Evolutionary conservation across 148 eudicot species (phyloP), one percentile per base, ranked within the genome.

Genomic region (Camellia lanceoleosa): DNA sequence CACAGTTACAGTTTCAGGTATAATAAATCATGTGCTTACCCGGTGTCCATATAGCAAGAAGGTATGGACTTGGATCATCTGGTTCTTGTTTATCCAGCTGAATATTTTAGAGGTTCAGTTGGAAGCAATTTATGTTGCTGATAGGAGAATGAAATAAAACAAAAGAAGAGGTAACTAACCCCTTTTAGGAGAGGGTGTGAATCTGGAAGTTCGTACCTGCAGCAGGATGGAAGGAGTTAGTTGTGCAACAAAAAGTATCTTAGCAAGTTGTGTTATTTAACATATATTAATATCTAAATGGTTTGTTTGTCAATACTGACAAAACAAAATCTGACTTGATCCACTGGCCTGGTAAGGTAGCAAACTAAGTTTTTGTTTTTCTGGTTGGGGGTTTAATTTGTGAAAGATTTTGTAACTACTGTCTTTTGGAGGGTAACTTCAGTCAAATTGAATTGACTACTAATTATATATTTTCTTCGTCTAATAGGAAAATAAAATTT

Each of bases 61-160:
- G 93, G 80, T 91, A 91, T 15, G 90, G 95, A 82, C 93, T 90
- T 67, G 91, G 95, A 81, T 91, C 95, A 88, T 91, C 95, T 59
- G 90, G 88, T 80, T 91, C 95, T 80, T 91, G 81, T 64, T 77
- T 82, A 56, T 91, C 93, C 79, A 90, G 20, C 95, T 91, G 87
- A 77, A 74, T 44, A 52, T 62, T n/a, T 41, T 49, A 68, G 69
- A 75, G 66, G 44, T 47, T 51, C 68, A 82, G 79, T 80, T 58
- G 69, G 60, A 60, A 13, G 11, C 30, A 49, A 75, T 19, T 15
- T 61, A 69, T 30, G 68, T 12, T 62, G 67, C 30, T 38, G 4
- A 76, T 42, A 44, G 49, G 63, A 44, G 51, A 30, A 51, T 51
- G 0, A 49, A 18, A 44, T 4, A 59, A 9, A 7, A n/a, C 42